Evolutionary conservation across 306 rosid species (phyloP), one percentile per base, ranked within the genome.

Genomic region (Echinosophora koreensis): DNA sequence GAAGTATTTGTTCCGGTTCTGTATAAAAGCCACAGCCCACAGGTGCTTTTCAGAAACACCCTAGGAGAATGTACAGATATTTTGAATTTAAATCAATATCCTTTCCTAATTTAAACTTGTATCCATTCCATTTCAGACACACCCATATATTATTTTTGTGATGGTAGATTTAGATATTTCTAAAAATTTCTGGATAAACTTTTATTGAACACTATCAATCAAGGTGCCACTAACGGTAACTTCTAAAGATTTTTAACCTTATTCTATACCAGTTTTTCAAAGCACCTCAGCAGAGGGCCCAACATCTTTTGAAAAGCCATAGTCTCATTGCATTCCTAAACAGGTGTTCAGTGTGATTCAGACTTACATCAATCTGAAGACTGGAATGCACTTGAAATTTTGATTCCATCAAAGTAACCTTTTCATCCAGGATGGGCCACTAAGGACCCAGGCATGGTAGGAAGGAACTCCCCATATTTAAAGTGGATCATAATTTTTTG

Each of bases 391-490:
- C 32, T 64, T 76, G 52, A 51, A 51, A n/a, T 76, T 65, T 22
- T 27, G 32, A 13, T 65, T 72, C 38, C 54, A 15, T 70, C 63
- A 16, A 9, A 35, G 37, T 70, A 16, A 35, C 34, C 9, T 16
- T 65, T 72, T 52, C 54, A 11, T 63, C 32, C 63, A 13, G 66
- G 73, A 51, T 37, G 56, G 73, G 34, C 30, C 32, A 47, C 38
- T 39, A 14, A 41, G 56, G 37, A 39, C 56, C 49, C 56, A 39
- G 13, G 16, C 41, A 41, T 57, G 56, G 55, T 42, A 34, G 72
- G 72, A 66, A 66, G 18, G 42, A 59, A 42, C 13, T 2, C 7
- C 52, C 52, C 51, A 13, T 4, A 2, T 44, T 41, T 41, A 32
- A 30, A 69, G 16, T 4, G 57, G 8, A 27, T 38, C 41, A 50